A percentile compares a stretch with the other conserved stretches of the same genome.
These are phyloP conservation scores for Lactifluus rugatus DNA, from an alignment of 768 basidiomycete genomes.

Conservation along the genomic window DNA sequence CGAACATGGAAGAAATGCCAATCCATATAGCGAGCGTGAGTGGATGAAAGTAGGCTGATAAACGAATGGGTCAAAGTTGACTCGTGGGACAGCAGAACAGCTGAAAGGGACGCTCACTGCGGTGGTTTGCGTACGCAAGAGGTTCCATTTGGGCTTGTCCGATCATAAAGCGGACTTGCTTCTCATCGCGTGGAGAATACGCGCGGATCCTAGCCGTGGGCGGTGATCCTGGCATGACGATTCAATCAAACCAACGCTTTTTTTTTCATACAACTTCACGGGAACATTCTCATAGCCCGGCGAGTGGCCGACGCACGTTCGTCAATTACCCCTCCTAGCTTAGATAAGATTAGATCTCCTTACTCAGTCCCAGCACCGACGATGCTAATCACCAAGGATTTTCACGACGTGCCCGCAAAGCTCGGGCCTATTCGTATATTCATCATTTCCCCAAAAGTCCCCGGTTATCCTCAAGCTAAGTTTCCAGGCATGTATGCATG, in stretches of 20 bases:
- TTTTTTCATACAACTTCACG: neutral
- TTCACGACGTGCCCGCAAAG: conserved; percentile 66
- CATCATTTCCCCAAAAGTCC: conserved; percentile 68
- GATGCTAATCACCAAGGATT: conserved; percentile 79
- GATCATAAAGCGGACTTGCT: conserved; percentile 50
- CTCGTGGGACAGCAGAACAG: neutral
- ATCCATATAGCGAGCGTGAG: conserved; percentile 54
- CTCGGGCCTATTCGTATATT: conserved; percentile 71
- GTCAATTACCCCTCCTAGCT: neutral
- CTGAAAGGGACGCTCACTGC: conserved; percentile 30
- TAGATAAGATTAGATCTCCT: conserved; percentile 2
- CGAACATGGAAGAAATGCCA: conserved; percentile 45
- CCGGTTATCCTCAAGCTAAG: conserved; percentile 80
- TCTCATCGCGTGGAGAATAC: conserved; percentile 43
- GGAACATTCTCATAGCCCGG: too few species aligned
- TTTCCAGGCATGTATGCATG: conserved; percentile 55
- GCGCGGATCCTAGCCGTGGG: conserved; percentile 43
- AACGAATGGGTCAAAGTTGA: neutral
- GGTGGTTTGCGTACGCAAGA: conserved; percentile 56
- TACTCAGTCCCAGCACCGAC: conserved; percentile 10
- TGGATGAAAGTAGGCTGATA: conserved; percentile 46
- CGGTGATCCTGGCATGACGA: conserved; percentile 14
- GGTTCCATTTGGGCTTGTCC: conserved; percentile 58
- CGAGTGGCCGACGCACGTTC: conserved; percentile 20
- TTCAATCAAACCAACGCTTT: neutral